A percentile compares a stretch with the other conserved stretches of the same genome.
These are phyloP conservation scores for Candida anutae DNA, from an alignment of 1,139 yeast species.

Conservation along the genomic window DNA sequence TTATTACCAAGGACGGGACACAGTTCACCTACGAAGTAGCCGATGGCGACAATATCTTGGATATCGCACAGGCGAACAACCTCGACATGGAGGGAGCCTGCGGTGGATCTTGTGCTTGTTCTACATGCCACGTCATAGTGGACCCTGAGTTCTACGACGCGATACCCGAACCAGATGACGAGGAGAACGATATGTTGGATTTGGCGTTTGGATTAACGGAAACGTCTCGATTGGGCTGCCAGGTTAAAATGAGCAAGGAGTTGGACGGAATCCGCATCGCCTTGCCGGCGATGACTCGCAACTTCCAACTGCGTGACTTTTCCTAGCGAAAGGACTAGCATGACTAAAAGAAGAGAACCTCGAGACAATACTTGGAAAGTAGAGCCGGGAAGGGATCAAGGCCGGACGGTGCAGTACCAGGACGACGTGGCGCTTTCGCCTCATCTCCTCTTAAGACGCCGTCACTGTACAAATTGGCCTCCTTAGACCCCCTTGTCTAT, in stretches of 20 bases:
- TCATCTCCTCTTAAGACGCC: neutral
- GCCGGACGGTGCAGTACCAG: too few species aligned
- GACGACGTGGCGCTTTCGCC: neutral
- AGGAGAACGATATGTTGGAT: slow-evolving; percentile 97
- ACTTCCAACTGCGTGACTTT: slow-evolving; percentile 75
- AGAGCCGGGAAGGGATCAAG: too few species aligned
- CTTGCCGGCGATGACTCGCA: slow-evolving; percentile 94
- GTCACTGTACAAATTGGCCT: too few species aligned
- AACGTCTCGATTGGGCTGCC: slow-evolving; percentile 94
- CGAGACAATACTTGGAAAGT: too few species aligned
- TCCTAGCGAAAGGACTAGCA: slow-evolving; percentile 15
- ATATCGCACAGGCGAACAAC: slow-evolving; percentile 90
- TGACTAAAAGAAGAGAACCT: too few species aligned
- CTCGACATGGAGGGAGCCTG: slow-evolving; percentile 98
- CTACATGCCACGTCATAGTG: slow-evolving; percentile 92
- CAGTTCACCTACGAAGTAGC: slow-evolving; percentile 79
- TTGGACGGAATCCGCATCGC: slow-evolving; percentile 94
- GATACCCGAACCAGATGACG: slow-evolving; percentile 93
- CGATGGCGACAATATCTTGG: slow-evolving; percentile 86
- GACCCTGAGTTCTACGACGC: slow-evolving; percentile 91
- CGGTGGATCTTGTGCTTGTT: slow-evolving; percentile 98
- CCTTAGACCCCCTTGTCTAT: too few species aligned
- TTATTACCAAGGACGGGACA: slow-evolving; percentile 85
- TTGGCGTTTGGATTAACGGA: slow-evolving; percentile 95
- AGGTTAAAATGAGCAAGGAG: slow-evolving; percentile 80